A percentile compares a stretch with the other conserved stretches of the same genome.
Evolutionary conservation across 495 filamentous ascomycete genomes (phyloP).

Genomic region (Thermothielavioides terrestris): DNA sequence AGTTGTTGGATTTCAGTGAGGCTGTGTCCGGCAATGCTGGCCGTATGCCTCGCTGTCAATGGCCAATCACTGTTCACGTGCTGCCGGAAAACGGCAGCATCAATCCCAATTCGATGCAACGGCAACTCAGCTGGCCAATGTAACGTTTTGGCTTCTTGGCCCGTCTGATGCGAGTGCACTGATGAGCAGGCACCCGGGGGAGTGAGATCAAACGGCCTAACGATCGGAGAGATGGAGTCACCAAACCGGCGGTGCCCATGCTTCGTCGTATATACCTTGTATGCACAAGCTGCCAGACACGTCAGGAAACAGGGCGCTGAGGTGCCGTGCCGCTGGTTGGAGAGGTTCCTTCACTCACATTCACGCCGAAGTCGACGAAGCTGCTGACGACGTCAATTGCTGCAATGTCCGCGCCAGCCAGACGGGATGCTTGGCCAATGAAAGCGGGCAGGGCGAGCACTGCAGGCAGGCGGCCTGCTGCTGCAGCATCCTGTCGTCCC

Average conservation of each 20-base stretch:
- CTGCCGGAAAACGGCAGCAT: neutral
- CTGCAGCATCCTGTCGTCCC: neutral
- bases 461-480: constrained; percentile 1
- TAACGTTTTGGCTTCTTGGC: neutral
- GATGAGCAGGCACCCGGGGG: no score
- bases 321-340: no score
- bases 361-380: neutral
- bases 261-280: no score
- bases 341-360: no score
- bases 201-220: no score
- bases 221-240: no score
- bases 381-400: constrained; percentile 1
- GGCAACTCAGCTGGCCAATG: constrained; percentile 1
- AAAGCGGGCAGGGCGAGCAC: no score
- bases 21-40: neutral
- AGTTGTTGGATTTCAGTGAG: neutral
- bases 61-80: constrained; percentile 1
- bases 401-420: neutral
- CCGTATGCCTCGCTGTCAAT: neutral
- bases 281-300: neutral
- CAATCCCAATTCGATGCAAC: constrained; percentile 1
- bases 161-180: no score
- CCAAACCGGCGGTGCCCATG: no score
- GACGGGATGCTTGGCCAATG: no score
- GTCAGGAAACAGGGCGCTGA: no score